These are phyloP conservation scores for Pseudogymnoascus destructans DNA, from an alignment of 2,329 filamentous ascomycete species.

Conservation along the genomic window DNA sequence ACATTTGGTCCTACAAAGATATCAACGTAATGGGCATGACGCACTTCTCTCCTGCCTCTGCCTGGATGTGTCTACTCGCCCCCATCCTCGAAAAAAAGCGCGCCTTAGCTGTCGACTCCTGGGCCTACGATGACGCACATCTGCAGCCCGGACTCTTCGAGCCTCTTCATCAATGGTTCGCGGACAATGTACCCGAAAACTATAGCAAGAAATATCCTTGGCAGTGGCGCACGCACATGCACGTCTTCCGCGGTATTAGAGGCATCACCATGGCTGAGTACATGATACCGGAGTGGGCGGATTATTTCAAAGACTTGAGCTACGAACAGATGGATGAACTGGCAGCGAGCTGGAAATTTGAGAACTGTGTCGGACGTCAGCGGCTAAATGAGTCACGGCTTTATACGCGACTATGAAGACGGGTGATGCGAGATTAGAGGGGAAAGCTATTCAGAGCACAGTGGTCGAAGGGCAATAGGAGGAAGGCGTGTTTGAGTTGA, in stretches of 20 bases:
- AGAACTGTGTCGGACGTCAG: constrained; percentile 36
- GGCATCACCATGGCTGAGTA: constrained; percentile 29
- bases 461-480: constrained; percentile 4
- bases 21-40: constrained; percentile 13
- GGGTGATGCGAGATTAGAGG: constrained; percentile 18
- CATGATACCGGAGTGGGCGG: constrained; percentile 35
- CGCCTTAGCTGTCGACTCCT: constrained; percentile 9
- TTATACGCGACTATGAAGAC: constrained; percentile 21
- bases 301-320: constrained; percentile 32
- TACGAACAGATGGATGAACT: constrained; percentile 34
- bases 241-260: constrained; percentile 19
- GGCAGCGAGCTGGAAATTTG: constrained; percentile 36
- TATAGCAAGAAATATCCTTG: constrained; percentile 20
- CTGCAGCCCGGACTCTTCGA: constrained; percentile 19
- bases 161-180: constrained; percentile 19
- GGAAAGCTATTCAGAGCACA: constrained; percentile 20
- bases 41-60: constrained; percentile 4
- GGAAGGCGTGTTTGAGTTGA: constrained; percentile 24
- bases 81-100: constrained; percentile 11
- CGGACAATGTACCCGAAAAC: constrained; percentile 15
- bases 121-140: constrained; percentile 32
- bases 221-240: constrained; percentile 20
- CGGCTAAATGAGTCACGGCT: constrained; percentile 30
- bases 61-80: constrained; percentile 8
- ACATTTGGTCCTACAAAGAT: constrained; percentile 12